A percentile compares a stretch with the other conserved stretches of the same genome.
These are phyloP conservation scores for Suillus subluteus DNA, from an alignment of 768 basidiomycete species.

Conservation along the genomic window DNA sequence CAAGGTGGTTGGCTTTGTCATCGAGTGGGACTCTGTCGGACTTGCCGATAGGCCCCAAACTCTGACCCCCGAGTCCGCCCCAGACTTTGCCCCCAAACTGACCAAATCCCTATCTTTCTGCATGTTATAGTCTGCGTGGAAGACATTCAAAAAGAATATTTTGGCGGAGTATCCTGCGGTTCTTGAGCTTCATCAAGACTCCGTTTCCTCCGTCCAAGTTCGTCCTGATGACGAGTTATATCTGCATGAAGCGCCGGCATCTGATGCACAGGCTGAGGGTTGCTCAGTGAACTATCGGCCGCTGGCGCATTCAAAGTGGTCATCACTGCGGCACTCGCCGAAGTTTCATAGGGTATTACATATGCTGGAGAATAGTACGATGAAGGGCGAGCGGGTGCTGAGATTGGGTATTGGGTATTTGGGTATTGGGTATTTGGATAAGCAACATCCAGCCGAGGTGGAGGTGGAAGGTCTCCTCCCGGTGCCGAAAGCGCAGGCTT, in stretches of 20 bases:
- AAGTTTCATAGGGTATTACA: neutral
- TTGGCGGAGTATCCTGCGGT: constrained; percentile 8
- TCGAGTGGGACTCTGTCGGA: too few species aligned
- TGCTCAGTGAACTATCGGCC: constrained; percentile 51
- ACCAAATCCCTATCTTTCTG: too few species aligned
- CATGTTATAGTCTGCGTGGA: neutral
- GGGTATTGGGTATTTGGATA: constrained; percentile 15
- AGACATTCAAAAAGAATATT: constrained; percentile 9
- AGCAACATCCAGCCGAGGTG: neutral
- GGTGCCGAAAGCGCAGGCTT: neutral
- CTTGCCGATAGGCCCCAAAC: too few species aligned
- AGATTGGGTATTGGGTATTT: constrained; percentile 13
- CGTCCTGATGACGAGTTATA: constrained; percentile 11
- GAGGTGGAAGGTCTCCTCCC: constrained; percentile 6
- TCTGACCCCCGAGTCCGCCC: too few species aligned
- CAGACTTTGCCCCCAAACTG: too few species aligned
- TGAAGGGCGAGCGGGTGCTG: constrained; percentile 6
- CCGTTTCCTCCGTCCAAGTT: constrained; percentile 6
- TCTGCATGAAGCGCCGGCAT: constrained; percentile 12
- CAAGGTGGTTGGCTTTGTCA: too few species aligned
- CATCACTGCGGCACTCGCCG: constrained; percentile 1
- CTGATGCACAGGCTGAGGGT: neutral
- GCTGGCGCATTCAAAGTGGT: constrained; percentile 85
- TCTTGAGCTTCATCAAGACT: constrained; percentile 10
- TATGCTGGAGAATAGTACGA: constrained; percentile 1